Base-by-base conservation (phyloP, 2,329 filamentous ascomycete species). In the Xylariaceae sp. region DNA sequence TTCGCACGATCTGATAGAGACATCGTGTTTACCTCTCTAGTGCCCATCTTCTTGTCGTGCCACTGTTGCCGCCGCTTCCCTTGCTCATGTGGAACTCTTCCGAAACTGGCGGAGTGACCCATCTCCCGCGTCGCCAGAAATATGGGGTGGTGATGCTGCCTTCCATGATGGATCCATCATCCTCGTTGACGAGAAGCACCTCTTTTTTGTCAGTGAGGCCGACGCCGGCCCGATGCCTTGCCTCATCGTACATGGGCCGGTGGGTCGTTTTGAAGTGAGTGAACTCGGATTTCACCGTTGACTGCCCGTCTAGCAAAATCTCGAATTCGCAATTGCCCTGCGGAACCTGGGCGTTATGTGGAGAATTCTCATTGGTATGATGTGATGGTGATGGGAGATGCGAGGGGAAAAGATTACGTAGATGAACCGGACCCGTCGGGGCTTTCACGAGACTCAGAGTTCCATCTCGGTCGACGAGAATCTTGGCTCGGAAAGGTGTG, bases 251-350 rank as follows among this genome's bases (percentile, higher is more conserved):
- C 67, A 84, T 76, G 9, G 76, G 73, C 13, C 92, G 83, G 45
- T 79, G 75, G 0, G 88, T 94, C 0, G 92, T 97, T 71, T 99
- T 97, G 74, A 88, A 88, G 54, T 86, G 84, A 0, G 92, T 96
- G 65, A 86, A 88, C n/a, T 83, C 78, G 1, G 80, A 81, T 39
- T 71, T 69, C 7, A 60, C 36, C 0, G 76, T 79, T n/a, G 50
- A 50, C n/a, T 59, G 53, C 9, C 53, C 50, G 61, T 83, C 80
- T 2, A 81, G 54, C 0, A 76, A 55, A 2, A 83, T 67, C 2
- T 72, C 70, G 55, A 74, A 80, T 1, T 65, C 65, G 0, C 68
- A 64, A n/a, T 62, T 54, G 22, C 63, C 67, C 1, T 57, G 53
- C 9, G 63, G 69, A 13, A 59, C 34, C 13, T 43, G 58, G 26